Base-by-base conservation (phyloP, 1,284 basidiomycete species). In the Trichosporon sp. region DNA sequence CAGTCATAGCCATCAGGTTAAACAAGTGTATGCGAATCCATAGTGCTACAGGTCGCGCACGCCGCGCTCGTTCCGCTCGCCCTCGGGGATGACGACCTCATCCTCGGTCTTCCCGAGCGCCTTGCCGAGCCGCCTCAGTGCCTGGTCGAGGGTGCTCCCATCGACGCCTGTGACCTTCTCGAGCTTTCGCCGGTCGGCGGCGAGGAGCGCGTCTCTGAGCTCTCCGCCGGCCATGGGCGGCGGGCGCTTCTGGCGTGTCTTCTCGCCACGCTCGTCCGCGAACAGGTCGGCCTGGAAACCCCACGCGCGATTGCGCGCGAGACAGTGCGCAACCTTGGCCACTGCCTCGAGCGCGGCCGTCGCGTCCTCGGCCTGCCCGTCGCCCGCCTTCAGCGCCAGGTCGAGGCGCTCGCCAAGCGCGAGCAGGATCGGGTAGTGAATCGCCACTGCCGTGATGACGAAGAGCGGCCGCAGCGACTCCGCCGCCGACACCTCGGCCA, bases 401-500 rank as follows among this genome's bases (percentile, higher is more conserved):
- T 18, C 58, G 7, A 72, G 65, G 1, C 65, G 44, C 21, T 42
- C 62, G 11, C 18, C 35, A 4, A 71, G 32, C 27, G 62, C 47
- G 12, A 25, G 44, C 3, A 72, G 65, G 25, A 72, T 62, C 18
- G 71, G 71, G 21, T 72, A 66, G 42, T 70, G 69, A 23, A 70
- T 51, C n/a, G 63, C 69, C 9, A 27, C n/a, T 2, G 65, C 56
- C 2, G 64, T 67, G 9, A 38, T 29, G 23, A 38, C 38, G 21
- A 72, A 32, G 2, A 72, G 64, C 2, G 71, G 71, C 29, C 65
- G 67, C 27, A 32, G 12, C 2, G 23, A 72, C 72, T 47, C 62
- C 75, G 77, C 74, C 42, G 68, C 29, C 3, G n/a, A 47, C 18
- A 56, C 65, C 1, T 68, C 71, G 1, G 73, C 74, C 23, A 76